Evolutionary conservation across 2,329 filamentous ascomycete genomes (phyloP), one percentile per base, ranked within the genome.

Genomic region (Xylariaceae sp.): DNA sequence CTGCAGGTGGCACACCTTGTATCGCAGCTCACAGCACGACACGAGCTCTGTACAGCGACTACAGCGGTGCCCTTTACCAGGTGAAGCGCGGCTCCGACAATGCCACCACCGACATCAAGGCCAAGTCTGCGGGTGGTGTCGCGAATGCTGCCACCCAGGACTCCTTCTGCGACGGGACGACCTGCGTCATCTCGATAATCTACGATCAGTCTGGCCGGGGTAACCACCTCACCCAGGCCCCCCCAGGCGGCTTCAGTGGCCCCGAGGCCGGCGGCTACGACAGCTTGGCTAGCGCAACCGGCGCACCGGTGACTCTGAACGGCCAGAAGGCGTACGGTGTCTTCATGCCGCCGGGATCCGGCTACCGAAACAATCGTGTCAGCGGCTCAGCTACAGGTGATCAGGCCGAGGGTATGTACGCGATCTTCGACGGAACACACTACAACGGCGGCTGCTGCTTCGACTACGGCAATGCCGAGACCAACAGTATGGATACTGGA

Each of bases 1-100:
- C 77, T 1, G 75, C 77, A 0, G 84, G 82, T 0, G 77, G 78
- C 54, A 86, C 82, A 1, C 82, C 84, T n/a, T 88, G 85, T 65
- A 73, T 87, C 9, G 85, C 85, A 0, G 85, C 85, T 0, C 84
- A 87, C 68, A 82, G 82, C 69, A 87, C 83, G n/a, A 87, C 84
- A 58, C 80, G 85, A 3, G 82, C 84, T 13, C 71, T 88, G 5
- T 87, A 86, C 72, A 77, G 72, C 64, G 66, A 75, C 55, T 87
- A 74, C 73, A 74, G 55, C 6, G 81, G 82, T 3, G 54, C 80
- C 0, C 79, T 87, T 1, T 87, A 88, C 70, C 82, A 87, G 64
- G 77, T 87, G 2, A 76, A 76, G 57, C 83, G 85, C 51, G 79
- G 73, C 54, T 86, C 82, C 18, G 77, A 83, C 67, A 67, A 74